Conservation (phyloP, 192 early-diverging fungal species). For the Coemansia sp. region DNA sequence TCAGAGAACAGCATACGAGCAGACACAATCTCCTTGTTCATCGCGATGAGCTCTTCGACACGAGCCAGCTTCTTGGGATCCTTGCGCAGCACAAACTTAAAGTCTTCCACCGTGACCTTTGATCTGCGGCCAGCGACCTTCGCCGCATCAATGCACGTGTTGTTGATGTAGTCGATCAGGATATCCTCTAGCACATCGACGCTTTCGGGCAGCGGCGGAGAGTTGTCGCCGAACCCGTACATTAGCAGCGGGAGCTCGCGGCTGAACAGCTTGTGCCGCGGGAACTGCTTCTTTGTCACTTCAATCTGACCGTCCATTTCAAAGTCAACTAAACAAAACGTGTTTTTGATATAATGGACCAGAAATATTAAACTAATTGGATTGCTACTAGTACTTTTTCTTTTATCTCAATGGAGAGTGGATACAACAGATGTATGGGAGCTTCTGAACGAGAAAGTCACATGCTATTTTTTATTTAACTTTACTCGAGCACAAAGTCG, state of each 20-base stretch:
- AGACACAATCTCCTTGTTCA: conserved; percentile 50
- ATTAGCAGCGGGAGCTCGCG: conserved; percentile 45
- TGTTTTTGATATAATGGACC: too few species aligned
- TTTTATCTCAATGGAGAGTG: too few species aligned
- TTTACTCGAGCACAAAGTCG: conserved; percentile 3
- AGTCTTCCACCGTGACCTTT: conserved; percentile 42
- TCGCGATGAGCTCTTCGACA: conserved; percentile 48
- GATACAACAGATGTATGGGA: too few species aligned
- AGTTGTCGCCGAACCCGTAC: conserved; percentile 46
- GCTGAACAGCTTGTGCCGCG: conserved; percentile 40
- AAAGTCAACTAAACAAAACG: too few species aligned
- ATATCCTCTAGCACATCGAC: conserved; percentile 52
- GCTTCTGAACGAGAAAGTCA: too few species aligned
- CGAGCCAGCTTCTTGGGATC: conserved; percentile 52
- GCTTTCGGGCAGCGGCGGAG: conserved; percentile 25
- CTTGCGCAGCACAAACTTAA: conserved; percentile 51
- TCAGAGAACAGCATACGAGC: conserved; percentile 30
- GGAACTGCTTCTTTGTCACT: conserved; percentile 46
- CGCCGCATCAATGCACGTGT: conserved; percentile 40
- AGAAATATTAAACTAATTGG: too few species aligned
- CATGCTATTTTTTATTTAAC: not conserved
- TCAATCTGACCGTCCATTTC: conserved; percentile 48
- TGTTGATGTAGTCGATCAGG: conserved; percentile 49
- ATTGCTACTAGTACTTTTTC: too few species aligned
- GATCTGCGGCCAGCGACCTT: conserved; percentile 22